Evolutionary conservation across 345 rosid species (phyloP), one percentile per base, ranked within the genome.

Genomic region (Firmiana major): DNA sequence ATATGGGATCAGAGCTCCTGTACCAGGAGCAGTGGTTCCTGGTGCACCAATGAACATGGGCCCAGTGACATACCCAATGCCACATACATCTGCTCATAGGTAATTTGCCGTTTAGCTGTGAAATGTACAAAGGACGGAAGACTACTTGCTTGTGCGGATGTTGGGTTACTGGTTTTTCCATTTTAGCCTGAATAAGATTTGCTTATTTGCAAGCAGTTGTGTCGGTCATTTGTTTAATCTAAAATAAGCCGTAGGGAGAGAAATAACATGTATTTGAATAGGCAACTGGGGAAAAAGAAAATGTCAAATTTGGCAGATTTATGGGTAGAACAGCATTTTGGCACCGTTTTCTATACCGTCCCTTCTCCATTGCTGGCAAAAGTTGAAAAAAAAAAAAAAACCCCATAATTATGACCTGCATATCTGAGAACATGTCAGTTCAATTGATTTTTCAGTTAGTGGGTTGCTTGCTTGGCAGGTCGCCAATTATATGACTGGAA

Each of bases 41-140:
- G 94, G 92, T 71, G 97, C 95, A 26, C 90, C 94, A 9, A 80
- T 92, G 97, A 92, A 81, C 78, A 86, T 94, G 85, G 84, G 87
- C 81, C 89, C 88, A 19, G 83, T 90, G 84, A 79, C 91, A 5
- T 95, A 93, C 80, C 87, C 90, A 9, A 86, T 95, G 92, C 93
- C 93, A 0, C 94, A 84, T 40, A 79, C 92, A 67, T 83, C 91
- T 8, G 88, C 89, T 79, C 98, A 92, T 81, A 90, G 97, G 91
- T 91, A 80, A 90, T 78, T 12, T 68, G 62, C 73, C 64, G 60
- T 64, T 74, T 83, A 75, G 82, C 71, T 81, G 74, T 75, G 75
- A 62, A 76, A 67, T 86, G 87, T 89, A 88, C 85, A 85, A 87
- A 87, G 87, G 85, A 75, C 80, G 69, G 84, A 78, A 81, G 84